Evolutionary conservation across 768 basidiomycete species (phyloP).

Genomic region (Pleurotus giganteus): DNA sequence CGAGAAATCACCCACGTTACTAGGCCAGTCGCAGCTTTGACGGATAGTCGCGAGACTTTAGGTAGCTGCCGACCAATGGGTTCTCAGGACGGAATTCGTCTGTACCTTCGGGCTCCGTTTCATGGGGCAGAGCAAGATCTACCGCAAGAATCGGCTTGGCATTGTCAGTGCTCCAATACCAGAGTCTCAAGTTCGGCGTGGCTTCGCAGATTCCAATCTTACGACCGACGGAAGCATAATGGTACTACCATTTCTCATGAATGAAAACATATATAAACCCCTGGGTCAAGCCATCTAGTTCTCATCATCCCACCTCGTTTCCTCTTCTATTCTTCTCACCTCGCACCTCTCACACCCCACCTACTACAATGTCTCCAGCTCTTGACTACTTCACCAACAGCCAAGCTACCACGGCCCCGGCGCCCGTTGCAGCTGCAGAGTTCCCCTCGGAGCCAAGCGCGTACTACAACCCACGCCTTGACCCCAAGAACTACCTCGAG

Average conservation of each 20-base stretch:
- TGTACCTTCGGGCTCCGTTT: constrained; percentile 4
- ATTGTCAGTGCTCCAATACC: constrained; percentile 1
- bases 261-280: constrained; percentile 3
- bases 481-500: constrained; percentile 60
- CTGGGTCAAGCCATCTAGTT: background rate
- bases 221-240: background rate
- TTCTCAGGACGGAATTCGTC: constrained; percentile 7
- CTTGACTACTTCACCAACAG: constrained; percentile 8
- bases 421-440: background rate
- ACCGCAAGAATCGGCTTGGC: constrained; percentile 2
- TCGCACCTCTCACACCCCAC: background rate
- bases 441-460: constrained; percentile 2
- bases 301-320: background rate
- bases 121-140: background rate
- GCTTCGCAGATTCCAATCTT: constrained; percentile 5
- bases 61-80: background rate
- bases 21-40: background rate
- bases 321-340: background rate
- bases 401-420: background rate
- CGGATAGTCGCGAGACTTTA: background rate
- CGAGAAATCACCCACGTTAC: background rate
- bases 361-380: constrained; percentile 1
- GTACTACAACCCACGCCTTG: constrained; percentile 50
- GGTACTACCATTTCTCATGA: background rate
- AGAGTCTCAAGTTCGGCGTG: constrained; percentile 1